A percentile compares a stretch with the other conserved stretches of the same genome.
Evolutionary conservation across 2,329 filamentous ascomycete species (phyloP).

Genomic region (Penicillium sp.): DNA sequence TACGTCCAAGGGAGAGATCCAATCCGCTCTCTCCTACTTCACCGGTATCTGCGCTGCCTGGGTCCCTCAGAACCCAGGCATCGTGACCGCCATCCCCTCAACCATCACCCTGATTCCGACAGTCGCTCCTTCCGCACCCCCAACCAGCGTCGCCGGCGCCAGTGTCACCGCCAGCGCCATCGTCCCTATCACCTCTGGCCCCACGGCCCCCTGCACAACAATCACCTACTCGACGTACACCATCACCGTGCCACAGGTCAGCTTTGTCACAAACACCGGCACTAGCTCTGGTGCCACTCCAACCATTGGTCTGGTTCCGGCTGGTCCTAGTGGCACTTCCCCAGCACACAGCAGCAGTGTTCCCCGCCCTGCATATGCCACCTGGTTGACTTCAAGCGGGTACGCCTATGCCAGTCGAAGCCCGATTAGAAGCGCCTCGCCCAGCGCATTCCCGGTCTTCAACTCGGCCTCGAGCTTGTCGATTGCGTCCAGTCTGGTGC

Average conservation of each 20-base stretch:
- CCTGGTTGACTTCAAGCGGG: conserved; percentile 7
- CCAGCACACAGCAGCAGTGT: conserved; percentile 19
- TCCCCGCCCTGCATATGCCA: conserved; percentile 21
- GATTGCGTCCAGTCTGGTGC: conserved; percentile 11
- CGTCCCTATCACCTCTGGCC: conserved; percentile 24
- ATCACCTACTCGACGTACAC: conserved; percentile 43
- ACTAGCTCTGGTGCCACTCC: conserved; percentile 19
- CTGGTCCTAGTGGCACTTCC: conserved; percentile 16
- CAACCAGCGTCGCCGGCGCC: conserved; percentile 48
- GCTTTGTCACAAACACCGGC: conserved; percentile 37
- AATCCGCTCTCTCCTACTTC: conserved; percentile 75
- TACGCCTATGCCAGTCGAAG: conserved; percentile 4
- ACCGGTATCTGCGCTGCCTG: conserved; percentile 83
- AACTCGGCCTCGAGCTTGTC: conserved; percentile 15
- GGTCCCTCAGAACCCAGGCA: conserved; percentile 74
- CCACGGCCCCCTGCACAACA: conserved; percentile 37
- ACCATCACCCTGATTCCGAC: conserved; percentile 54
- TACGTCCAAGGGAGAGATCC: conserved; percentile 62
- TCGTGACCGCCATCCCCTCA: conserved; percentile 71
- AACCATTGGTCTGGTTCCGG: conserved; percentile 35
- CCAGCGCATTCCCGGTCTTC: conserved; percentile 13
- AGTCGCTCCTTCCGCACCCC: conserved; percentile 40
- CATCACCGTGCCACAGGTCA: conserved; percentile 47
- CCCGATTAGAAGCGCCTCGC: not conserved
- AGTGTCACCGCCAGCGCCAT: conserved; percentile 35